Base-by-base conservation (phyloP, 768 basidiomycete species). In the Auricularia auricula-judae region DNA sequence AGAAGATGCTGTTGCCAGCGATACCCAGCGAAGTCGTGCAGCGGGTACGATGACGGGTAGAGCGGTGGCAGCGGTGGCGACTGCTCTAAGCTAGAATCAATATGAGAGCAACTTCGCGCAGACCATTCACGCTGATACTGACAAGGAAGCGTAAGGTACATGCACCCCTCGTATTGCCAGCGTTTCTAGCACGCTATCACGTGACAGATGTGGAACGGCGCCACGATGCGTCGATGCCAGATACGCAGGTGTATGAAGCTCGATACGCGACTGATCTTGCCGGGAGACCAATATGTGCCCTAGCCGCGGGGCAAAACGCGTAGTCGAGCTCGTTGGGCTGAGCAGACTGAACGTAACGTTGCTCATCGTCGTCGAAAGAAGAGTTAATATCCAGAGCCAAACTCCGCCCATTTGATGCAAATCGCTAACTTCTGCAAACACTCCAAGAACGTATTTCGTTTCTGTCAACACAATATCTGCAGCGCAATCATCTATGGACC, bases 111-210 rank as follows among this genome's bases (percentile, higher is more conserved):
- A 14, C 61, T 33, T 36, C 10, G 35, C 34, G 36, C 2, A 56
- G 12, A 62, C 34, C 81, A 65, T 42, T 23, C 23, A 56, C 29
- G 29, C 29, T 29, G 29, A 60, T 23, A 64, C 71, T 54, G 74
- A 92, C 91, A 92, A 93, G 21, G 85, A 81, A 74, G 93, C 91
- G 70, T 91, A 92, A 0, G 90, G 84, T 0, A 91, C 75, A 66
- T 88, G 81, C 0, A 88, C 73, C 82, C 87, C 89, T 65, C 73
- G 78, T 36, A 89, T 80, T 1, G 83, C 79, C 8, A 74, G 68
- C 1, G 82, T 82, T 35, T 68, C 67, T 21, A 70, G 69, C 29
- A 80, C 73, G 64, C 88, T 83, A 69, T 90, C 89, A 54, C 82
- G 76, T 5, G 88, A 86, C 4, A 92, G 76, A 72, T 93, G 91